phyloP scores from a whole-genome alignment of 1,139 yeast genomes.

The Candida sanyaensis region DNA sequence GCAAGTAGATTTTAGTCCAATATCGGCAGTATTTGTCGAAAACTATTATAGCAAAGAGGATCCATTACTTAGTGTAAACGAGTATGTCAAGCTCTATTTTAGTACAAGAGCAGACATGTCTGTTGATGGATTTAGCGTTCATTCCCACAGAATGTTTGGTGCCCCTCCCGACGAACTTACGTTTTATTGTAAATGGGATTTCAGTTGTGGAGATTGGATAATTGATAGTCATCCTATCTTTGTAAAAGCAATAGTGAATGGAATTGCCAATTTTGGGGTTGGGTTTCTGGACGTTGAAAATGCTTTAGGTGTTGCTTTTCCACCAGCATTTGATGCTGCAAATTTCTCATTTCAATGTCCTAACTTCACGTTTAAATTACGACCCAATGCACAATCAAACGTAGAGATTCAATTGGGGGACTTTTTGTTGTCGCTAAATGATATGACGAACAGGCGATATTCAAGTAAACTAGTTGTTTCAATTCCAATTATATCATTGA shows the following conservation, averaged over 20 bases:
- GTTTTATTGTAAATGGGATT: constrained; percentile 88
- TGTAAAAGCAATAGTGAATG: constrained; percentile 44
- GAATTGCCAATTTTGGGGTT: constrained; percentile 52
- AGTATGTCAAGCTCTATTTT: constrained; percentile 25
- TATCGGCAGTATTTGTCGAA: constrained; percentile 35
- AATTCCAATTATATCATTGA: constrained; percentile 47
- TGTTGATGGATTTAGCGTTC: constrained; percentile 67
- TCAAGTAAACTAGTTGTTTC: constrained; percentile 54
- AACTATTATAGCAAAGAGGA: constrained; percentile 20
- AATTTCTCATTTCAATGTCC: constrained; percentile 54
- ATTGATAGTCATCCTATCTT: constrained; percentile 56
- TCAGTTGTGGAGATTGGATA: constrained; percentile 60
- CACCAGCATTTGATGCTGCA: constrained; percentile 68
- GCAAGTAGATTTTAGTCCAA: constrained; percentile 58
- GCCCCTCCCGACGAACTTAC: constrained; percentile 87
- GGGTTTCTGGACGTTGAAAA: constrained; percentile 78
- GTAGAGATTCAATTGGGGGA: constrained; percentile 32
- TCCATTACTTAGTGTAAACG: constrained; percentile 26
- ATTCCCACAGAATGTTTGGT: constrained; percentile 92
- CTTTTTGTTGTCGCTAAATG: constrained; percentile 56
- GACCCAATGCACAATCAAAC: constrained; percentile 16
- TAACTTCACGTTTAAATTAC: constrained; percentile 24
- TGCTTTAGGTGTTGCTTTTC: constrained; percentile 57
- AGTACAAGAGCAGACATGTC: constrained; percentile 31
- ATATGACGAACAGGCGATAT: constrained; percentile 68